Evolutionary conservation across 2,329 filamentous ascomycete species (phyloP).

Genomic region (Monosporascus ibericus): DNA sequence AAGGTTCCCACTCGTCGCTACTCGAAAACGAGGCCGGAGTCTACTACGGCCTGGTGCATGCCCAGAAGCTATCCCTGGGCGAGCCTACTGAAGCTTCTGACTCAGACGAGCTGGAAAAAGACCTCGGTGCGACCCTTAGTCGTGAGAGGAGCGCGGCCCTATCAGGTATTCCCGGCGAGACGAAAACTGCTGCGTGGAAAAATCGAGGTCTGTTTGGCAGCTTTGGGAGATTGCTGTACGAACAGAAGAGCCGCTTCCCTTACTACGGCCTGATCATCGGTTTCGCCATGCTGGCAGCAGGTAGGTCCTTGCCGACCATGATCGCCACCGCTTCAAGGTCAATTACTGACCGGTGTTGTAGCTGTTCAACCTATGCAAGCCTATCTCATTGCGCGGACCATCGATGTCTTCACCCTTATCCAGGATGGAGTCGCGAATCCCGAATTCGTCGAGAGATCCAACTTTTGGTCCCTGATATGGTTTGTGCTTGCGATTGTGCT

Average conservation of each 20-base stretch:
- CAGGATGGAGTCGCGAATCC: conserved; percentile 24
- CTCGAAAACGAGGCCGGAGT: conserved; percentile 53
- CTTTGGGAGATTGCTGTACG: conserved; percentile 51
- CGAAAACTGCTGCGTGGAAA: conserved; percentile 25
- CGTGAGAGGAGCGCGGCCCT: conserved; percentile 40
- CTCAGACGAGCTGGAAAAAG: conserved; percentile 29
- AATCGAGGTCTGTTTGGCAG: conserved; percentile 40
- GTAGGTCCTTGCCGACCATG: conserved; percentile 11
- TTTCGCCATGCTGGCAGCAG: conserved; percentile 33
- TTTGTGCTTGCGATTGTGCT: conserved; percentile 48
- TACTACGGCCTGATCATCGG: conserved; percentile 45
- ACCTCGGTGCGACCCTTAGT: conserved; percentile 31
- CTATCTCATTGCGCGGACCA: conserved; percentile 48
- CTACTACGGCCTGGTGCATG: conserved; percentile 62
- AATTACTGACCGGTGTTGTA: conserved; percentile 14
- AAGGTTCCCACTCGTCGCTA: conserved; percentile 69
- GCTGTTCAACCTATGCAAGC: conserved; percentile 45
- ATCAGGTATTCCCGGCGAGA: conserved; percentile 22
- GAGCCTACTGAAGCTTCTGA: conserved; percentile 34
- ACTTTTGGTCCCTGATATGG: conserved; percentile 65
- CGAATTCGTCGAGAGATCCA: conserved; percentile 26
- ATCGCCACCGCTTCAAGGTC: too few species aligned
- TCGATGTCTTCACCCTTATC: conserved; percentile 41
- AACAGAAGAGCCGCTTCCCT: conserved; percentile 46
- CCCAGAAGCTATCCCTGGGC: conserved; percentile 53